Evolutionary conservation across 768 basidiomycete species (phyloP).

Genomic region (Russula olivacea): DNA sequence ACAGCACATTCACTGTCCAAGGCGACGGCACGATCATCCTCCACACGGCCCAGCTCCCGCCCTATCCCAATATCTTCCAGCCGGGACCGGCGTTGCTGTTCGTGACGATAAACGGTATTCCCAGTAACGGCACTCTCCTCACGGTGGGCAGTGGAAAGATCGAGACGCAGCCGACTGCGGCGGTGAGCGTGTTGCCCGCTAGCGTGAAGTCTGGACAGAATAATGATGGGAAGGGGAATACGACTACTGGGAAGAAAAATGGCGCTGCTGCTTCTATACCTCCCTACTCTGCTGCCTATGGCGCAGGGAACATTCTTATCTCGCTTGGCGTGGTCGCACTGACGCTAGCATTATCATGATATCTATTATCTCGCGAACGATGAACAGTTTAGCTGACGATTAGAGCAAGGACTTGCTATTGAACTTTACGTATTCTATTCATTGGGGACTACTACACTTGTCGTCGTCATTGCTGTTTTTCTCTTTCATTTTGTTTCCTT

Average conservation of each 20-base stretch:
- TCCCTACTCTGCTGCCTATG: not conserved
- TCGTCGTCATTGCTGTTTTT: not conserved
- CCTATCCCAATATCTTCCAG: conserved; percentile 4
- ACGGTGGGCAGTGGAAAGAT: not conserved
- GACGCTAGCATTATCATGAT: not conserved
- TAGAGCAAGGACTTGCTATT: not conserved
- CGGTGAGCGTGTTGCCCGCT: not conserved
- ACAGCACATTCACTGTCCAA: not conserved
- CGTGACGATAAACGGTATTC: conserved; percentile 7
- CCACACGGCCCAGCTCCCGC: conserved; percentile 2
- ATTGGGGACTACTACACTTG: not conserved
- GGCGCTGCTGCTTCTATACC: not conserved
- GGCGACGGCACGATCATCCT: not conserved
- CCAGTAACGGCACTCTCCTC: conserved; percentile 2
- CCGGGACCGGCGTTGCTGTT: conserved; percentile 7
- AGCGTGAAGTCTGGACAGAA: not conserved
- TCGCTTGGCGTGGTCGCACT: not conserved
- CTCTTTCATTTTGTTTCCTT: not conserved
- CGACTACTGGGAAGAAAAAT: not conserved
- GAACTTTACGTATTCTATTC: not conserved
- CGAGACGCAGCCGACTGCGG: not conserved
- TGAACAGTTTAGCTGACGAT: not conserved
- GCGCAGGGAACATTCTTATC: not conserved
- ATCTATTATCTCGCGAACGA: not conserved
- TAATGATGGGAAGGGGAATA: not conserved